phyloP scores from a whole-genome alignment of 352 stramenopile genomes.

The Lagenidium giganteum region DNA sequence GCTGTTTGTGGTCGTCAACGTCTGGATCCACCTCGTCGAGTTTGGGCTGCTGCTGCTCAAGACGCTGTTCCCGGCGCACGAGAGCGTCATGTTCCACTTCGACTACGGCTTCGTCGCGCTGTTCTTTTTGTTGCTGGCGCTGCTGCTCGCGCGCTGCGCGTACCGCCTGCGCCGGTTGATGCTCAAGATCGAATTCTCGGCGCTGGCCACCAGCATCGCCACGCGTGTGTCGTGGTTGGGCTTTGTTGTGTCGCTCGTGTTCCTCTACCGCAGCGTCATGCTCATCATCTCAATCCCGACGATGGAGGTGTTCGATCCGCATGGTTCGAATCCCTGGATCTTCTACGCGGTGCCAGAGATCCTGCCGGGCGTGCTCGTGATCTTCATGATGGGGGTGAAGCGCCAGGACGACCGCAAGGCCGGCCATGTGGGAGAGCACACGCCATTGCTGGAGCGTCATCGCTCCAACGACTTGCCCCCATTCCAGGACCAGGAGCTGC shows the following conservation, averaged over 20 bases:
- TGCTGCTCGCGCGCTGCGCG: constrained; percentile 57
- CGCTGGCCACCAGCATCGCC: constrained; percentile 49
- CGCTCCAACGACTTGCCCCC: constrained; percentile 40
- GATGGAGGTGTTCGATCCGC: constrained; percentile 68
- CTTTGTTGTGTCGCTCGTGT: constrained; percentile 39
- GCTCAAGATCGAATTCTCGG: constrained; percentile 74
- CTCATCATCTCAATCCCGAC: constrained; percentile 59
- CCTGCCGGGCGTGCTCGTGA: constrained; percentile 59
- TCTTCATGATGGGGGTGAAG: constrained; percentile 82
- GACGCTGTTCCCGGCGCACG: constrained; percentile 52
- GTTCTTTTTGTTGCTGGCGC: constrained; percentile 67
- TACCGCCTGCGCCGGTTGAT: constrained; percentile 42
- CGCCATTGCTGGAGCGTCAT: constrained; percentile 37
- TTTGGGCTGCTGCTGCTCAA: constrained; percentile 64
- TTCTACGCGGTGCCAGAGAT: constrained; percentile 77
- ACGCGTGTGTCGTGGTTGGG: constrained; percentile 55
- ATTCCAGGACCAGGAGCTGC: constrained; percentile 50
- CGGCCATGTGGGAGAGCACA: constrained; percentile 29
- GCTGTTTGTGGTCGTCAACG: constrained; percentile 74
- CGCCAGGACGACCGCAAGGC: constrained; percentile 9
- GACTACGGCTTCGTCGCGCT: constrained; percentile 71
- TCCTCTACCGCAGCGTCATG: constrained; percentile 54
- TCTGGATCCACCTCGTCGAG: constrained; percentile 80
- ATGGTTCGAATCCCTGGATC: constrained; percentile 65
- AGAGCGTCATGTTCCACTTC: constrained; percentile 60